phyloP scores from a whole-genome alignment of 2,329 filamentous ascomycete genomes.

The Xylariaceae sp. region DNA sequence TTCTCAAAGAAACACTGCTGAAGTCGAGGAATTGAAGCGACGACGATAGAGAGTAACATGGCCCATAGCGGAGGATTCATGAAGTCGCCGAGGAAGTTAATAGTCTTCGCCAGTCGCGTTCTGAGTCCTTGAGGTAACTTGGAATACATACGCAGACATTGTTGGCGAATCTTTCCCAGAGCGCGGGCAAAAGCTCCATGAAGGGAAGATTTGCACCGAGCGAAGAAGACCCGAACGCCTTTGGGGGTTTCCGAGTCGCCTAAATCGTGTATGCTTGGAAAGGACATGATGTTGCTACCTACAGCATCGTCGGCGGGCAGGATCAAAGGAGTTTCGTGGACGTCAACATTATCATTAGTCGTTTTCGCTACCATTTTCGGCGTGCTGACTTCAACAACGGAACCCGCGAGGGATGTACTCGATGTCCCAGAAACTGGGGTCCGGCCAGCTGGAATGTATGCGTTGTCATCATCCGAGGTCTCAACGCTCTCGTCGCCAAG shows the following conservation, averaged over 20 bases:
- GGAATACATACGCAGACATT: slow-evolving; percentile 9
- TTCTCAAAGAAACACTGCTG: slow-evolving; percentile 83
- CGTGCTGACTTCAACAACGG: slow-evolving; percentile 40
- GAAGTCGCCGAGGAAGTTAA: slow-evolving; percentile 74
- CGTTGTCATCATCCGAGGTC: slow-evolving; percentile 41
- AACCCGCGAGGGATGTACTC: slow-evolving; percentile 44
- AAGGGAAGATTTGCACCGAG: slow-evolving; percentile 34
- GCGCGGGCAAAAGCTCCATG: slow-evolving; percentile 22
- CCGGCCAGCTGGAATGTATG: slow-evolving; percentile 51
- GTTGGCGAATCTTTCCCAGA: slow-evolving; percentile 1
- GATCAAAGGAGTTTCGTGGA: slow-evolving; percentile 25
- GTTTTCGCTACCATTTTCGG: slow-evolving; percentile 29
- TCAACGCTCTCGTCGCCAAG: slow-evolving; percentile 36
- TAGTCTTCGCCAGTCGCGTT: slow-evolving; percentile 41
- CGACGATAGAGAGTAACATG: slow-evolving; percentile 85
- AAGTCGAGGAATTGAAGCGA: slow-evolving; percentile 78
- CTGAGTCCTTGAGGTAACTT: slow-evolving; percentile 11
- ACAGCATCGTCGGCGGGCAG: slow-evolving; percentile 37
- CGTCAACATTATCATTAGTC: slow-evolving; percentile 30
- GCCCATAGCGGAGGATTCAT: slow-evolving; percentile 99
- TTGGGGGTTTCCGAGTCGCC: slow-evolving; percentile 39
- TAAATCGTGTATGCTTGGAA: slow-evolving; percentile 49
- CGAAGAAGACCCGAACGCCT: slow-evolving; percentile 39
- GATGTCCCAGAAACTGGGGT: slow-evolving; percentile 51
- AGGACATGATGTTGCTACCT: slow-evolving; percentile 54